Evolutionary conservation across 768 basidiomycete genomes (phyloP).

Genomic region (Leccinellum rugosiceps): DNA sequence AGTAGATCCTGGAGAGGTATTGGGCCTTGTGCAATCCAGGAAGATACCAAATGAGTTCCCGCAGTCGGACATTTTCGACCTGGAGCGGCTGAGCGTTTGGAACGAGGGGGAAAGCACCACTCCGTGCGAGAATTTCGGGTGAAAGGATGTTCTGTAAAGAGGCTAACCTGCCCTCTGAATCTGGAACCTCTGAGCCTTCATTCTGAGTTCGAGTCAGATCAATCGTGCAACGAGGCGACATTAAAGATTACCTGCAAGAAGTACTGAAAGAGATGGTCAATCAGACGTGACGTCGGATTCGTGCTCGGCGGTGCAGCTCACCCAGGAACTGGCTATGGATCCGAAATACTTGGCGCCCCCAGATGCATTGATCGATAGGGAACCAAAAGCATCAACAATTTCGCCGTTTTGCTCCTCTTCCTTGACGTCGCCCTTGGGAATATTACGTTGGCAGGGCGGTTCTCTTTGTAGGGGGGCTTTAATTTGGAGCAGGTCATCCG

Average conservation of each 20-base stretch:
- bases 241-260: slow-evolving; percentile 58
- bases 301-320: slow-evolving; percentile 24
- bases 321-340: slow-evolving; percentile 75
- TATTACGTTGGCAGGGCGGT: slow-evolving; percentile 40
- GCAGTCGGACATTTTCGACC: slow-evolving; percentile 45
- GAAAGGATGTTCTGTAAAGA: slow-evolving; percentile 57
- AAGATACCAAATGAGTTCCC: slow-evolving; percentile 66
- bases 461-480: slow-evolving; percentile 78
- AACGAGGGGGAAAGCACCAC: slow-evolving; percentile 62
- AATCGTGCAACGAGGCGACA: neutral
- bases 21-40: slow-evolving; percentile 58
- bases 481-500: slow-evolving; percentile 69
- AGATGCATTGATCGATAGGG: slow-evolving; percentile 66
- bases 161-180: slow-evolving; percentile 41
- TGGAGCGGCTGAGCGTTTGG: slow-evolving; percentile 38
- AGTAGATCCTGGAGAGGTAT: slow-evolving; percentile 60
- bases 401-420: slow-evolving; percentile 66
- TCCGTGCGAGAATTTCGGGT: slow-evolving; percentile 58
- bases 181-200: slow-evolving; percentile 55
- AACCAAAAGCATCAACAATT: slow-evolving; percentile 77
- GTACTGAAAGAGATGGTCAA: slow-evolving; percentile 42
- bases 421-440: slow-evolving; percentile 38
- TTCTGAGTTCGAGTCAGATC: slow-evolving; percentile 41
- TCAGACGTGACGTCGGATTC: neutral
- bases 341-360: slow-evolving; percentile 77